phyloP scores from a whole-genome alignment of 2,329 filamentous ascomycete genomes.

The Pochonia chlamydosporia region DNA sequence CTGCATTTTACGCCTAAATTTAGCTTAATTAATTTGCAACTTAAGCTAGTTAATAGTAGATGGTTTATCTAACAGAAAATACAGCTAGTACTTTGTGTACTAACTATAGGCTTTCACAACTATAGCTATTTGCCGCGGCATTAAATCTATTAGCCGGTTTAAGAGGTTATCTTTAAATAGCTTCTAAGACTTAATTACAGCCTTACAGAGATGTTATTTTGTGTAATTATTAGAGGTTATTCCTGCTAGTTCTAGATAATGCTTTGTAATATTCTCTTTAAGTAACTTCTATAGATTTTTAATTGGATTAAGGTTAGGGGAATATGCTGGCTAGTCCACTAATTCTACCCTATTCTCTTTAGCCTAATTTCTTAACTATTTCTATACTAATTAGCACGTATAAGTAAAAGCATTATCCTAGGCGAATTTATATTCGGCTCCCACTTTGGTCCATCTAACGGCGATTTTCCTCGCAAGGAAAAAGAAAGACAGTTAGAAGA shows the following conservation, averaged over 20 bases:
- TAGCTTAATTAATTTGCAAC: background rate
- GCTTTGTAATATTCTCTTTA: slow-evolving; percentile 8
- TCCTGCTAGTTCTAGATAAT: slow-evolving; percentile 3
- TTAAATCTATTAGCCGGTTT: slow-evolving; percentile 3
- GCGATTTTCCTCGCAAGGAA: no score
- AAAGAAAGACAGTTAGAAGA: no score
- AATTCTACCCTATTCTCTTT: slow-evolving; percentile 1
- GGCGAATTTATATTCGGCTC: slow-evolving; percentile 5
- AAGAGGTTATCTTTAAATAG: slow-evolving; percentile 5
- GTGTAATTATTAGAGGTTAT: background rate
- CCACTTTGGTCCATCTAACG: no score
- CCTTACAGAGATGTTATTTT: background rate
- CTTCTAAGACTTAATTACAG: slow-evolving; percentile 3
- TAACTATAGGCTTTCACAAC: background rate
- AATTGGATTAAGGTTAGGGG: slow-evolving; percentile 9
- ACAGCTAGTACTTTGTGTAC: slow-evolving; percentile 8
- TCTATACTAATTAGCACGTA: slow-evolving; percentile 2
- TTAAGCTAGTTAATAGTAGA: background rate
- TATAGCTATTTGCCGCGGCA: background rate
- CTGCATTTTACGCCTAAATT: background rate
- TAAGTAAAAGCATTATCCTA: slow-evolving; percentile 10
- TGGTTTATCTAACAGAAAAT: background rate
- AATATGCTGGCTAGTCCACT: slow-evolving; percentile 8
- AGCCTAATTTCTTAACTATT: slow-evolving; percentile 4
- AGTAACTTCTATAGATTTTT: slow-evolving; percentile 11